Evolutionary conservation across 1,284 basidiomycete species (phyloP), one percentile per base, ranked within the genome.

Genomic region (Puccinia horiana): DNA sequence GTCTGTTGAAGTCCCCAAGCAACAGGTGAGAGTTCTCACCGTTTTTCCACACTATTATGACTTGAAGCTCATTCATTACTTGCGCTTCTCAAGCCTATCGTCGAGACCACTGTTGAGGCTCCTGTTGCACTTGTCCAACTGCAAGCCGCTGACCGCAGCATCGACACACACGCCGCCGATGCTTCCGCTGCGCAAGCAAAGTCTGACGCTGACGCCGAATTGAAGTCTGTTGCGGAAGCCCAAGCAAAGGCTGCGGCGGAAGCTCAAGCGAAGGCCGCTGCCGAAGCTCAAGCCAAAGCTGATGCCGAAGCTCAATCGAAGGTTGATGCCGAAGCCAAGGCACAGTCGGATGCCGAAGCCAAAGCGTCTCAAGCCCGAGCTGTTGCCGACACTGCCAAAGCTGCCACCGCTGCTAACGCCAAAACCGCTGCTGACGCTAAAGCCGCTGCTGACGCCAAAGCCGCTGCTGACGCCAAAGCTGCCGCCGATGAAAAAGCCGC

Each of bases 331-430:
- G 49, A 74, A n/a, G 26, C 14, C 2, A 40, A 76, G 8, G 74
- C 74, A 9, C 12, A 56, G 12, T 49, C 74, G 2, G 77, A 29
- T 26, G 26, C 67, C 16, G 49, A 69, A 0, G 37, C 42, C 16
- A 77, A 77, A 74, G 72, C 72, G 16, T 26, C 67, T 20, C 32
- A 69, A 69, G 32, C 67, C n/a, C n/a, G n/a, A n/a, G n/a, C n/a
- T n/a, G n/a, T n/a, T n/a, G n/a, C n/a, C n/a, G n/a, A n/a, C 18
- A 47, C 70, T 26, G 2, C 69, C 3, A 42, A 70, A 18, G 52
- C 52, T 40, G 18, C 29, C 32, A 26, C 8, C 14, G 76, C 56
- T 16, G 61, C 76, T 18, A 23, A 49, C n/a, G 61, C 40, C 32
- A 47, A 76, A 61, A 18, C 37, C 12, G 76, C 29, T 0, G n/a